Conservation (phyloP, 345 rosid genomes). For the Citrus sp. region DNA sequence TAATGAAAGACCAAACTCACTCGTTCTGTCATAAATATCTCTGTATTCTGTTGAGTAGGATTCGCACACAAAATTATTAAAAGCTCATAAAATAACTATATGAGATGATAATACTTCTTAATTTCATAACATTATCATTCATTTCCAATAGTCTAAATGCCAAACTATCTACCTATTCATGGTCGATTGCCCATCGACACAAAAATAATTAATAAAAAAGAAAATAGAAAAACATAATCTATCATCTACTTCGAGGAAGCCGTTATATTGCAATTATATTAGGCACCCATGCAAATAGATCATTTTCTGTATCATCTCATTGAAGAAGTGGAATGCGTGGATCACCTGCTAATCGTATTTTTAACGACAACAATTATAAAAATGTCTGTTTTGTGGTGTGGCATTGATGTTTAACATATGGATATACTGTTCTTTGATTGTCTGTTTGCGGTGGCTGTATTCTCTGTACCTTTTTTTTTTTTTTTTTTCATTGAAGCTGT, state of each 20-base stretch:
- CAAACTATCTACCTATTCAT: not conserved
- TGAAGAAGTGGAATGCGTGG: constrained; percentile 3
- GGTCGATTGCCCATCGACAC: constrained; percentile 15
- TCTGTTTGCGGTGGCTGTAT: too few relatives aligned
- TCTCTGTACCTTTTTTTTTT: too few relatives aligned
- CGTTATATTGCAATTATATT: not conserved
- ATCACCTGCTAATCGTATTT: constrained; percentile 22
- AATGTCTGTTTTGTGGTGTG: not conserved
- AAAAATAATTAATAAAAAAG: not conserved
- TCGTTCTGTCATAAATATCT: too few relatives aligned
- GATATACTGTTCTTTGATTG: not conserved
- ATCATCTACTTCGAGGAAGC: constrained; percentile 18
- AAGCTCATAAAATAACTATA: too few relatives aligned
- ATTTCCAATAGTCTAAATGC: too few relatives aligned
- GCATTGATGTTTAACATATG: not conserved
- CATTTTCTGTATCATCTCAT: not conserved
- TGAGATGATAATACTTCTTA: too few relatives aligned
- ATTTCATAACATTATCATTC: too few relatives aligned
- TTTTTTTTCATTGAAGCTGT: not conserved
- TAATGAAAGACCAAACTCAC: too few relatives aligned
- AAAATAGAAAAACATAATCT: not conserved
- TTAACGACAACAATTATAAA: constrained; percentile 4
- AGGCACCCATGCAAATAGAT: not conserved
- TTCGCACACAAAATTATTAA: too few relatives aligned
- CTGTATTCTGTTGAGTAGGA: too few relatives aligned